Evolutionary conservation across 192 early-diverging fungal species (phyloP), one percentile per base, ranked within the genome.

Genomic region (Backusella tarrabulga): DNA sequence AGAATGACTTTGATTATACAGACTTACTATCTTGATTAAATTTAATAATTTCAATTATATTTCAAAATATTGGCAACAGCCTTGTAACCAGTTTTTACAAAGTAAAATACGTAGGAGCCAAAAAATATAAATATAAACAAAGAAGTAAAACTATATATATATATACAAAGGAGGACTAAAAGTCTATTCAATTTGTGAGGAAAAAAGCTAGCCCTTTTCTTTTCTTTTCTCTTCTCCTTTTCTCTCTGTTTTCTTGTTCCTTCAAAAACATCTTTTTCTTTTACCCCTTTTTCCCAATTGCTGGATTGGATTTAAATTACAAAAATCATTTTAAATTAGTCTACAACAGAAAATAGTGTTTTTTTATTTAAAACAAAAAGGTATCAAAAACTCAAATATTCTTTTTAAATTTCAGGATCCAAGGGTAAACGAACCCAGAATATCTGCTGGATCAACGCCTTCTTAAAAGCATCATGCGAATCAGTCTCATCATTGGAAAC

Each of bases 401-500:
- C 4, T 34, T 6, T 36, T 50, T 50, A 72, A 50, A 46, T 72
- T 11, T 41, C n/a, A 29, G 34, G 21, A 71, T 77, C 76, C 36
- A 72, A 34, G 41, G 76, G 69, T 26, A 77, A 56, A 15, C 76
- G 21, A 0, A 46, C 34, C 76, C 69, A 77, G 34, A 72, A 77
- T 32, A 70, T 21, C 11, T 77, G 76, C 21, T 77, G 76, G 5
- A 72, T 38, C 35, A 72, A 8, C 0, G 70, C 70, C 34, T 71
- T 72, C 42, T 77, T 68, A 15, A 77, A 77, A 2, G 8, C 23
- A 34, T 41, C 26, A 32, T 63, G 40, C 1, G 63, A 5, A 34
- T 23, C 69, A 2, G 21, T 0, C 3, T 70, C 68, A 12, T 29
- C 72, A 29, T 29, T 17, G 15, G 42, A 14, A 3, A 77, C 3